Evolutionary conservation across 306 rosid genomes (phyloP), one percentile per base, ranked within the genome.

Genomic region (Vigna radiata): DNA sequence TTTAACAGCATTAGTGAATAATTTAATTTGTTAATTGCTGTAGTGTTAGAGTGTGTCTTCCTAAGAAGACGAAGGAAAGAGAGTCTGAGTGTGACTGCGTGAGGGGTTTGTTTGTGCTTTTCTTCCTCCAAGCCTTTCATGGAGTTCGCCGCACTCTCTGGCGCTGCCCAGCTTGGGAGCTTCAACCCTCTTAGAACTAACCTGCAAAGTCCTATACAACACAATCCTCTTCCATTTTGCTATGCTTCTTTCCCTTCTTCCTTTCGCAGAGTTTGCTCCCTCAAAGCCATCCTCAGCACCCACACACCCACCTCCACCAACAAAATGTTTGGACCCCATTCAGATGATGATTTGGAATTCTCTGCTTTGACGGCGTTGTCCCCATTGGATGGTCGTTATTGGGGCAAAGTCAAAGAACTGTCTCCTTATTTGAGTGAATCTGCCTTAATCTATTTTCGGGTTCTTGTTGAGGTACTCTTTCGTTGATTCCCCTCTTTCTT

Each of bases 381-480:
- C 16, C 96, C 96, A 2, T 80, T 90, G 85, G 96, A 90, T 69
- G 93, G 96, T 50, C 96, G 96, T 17, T 90, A 88, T 67, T 81
- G 93, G 88, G 74, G 75, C 29, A 87, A 87, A 81, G 90, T 90
- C 39, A 83, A 87, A 83, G 91, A 90, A 56, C 77, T 90, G 80
- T 79, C 88, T 80, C 93, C 86, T 61, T 85, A 46, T 10, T 65
- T 83, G 86, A 86, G 91, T 68, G 96, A 90, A 66, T 88, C 83
- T 70, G 96, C 86, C 12, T 82, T 90, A 17, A 88, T 86, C 43
- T 90, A 75, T 81, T 88, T 75, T 56, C 73, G 96, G 47, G 86
- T 90, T 25, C 59, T 88, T 21, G 96, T 88, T 33, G 96, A 90
- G 96, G 93, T 90, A 80, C 68, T 43, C 55, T 39, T 8, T 56